These are phyloP conservation scores for Coemansia sp. DNA, from an alignment of 192 early-diverging fungal genomes.

Conservation along the genomic window DNA sequence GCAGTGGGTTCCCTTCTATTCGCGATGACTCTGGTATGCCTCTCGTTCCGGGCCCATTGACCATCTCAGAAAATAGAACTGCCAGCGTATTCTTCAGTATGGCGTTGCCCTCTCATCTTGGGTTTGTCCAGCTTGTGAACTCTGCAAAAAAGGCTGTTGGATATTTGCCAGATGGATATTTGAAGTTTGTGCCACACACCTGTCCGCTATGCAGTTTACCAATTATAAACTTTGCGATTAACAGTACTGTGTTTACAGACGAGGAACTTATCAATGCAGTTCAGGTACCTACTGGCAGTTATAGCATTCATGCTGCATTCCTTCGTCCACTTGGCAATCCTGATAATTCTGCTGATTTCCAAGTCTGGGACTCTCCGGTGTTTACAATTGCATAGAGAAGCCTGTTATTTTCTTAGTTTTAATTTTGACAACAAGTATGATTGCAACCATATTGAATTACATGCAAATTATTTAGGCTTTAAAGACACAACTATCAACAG, in stretches of 20 bases:
- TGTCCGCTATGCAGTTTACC: constrained; percentile 14
- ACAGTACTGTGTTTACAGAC: constrained; percentile 20
- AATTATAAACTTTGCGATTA: not conserved
- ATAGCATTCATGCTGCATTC: constrained; percentile 29
- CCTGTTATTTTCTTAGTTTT: not conserved
- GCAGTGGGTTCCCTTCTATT: constrained; percentile 17
- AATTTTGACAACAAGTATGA: not conserved
- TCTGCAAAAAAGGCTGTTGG: constrained; percentile 21
- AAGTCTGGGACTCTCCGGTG: constrained; percentile 42
- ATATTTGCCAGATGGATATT: constrained; percentile 30
- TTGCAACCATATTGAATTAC: not conserved
- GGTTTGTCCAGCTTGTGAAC: constrained; percentile 21
- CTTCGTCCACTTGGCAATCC: constrained; percentile 45
- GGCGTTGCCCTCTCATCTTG: constrained; percentile 26
- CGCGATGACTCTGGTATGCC: constrained; percentile 5
- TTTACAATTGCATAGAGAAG: constrained; percentile 20
- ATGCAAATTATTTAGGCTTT: too few species aligned
- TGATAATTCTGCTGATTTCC: constrained; percentile 30
- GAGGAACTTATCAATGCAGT: constrained; percentile 5
- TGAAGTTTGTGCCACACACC: constrained; percentile 18
- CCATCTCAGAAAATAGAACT: constrained; percentile 1
- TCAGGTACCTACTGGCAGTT: constrained; percentile 33
- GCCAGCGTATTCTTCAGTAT: constrained; percentile 9
- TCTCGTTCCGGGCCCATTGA: constrained; percentile 23
- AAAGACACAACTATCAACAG: too few species aligned